phyloP scores from a whole-genome alignment of 495 filamentous ascomycete genomes.

The Sabuloglossum arenarium region DNA sequence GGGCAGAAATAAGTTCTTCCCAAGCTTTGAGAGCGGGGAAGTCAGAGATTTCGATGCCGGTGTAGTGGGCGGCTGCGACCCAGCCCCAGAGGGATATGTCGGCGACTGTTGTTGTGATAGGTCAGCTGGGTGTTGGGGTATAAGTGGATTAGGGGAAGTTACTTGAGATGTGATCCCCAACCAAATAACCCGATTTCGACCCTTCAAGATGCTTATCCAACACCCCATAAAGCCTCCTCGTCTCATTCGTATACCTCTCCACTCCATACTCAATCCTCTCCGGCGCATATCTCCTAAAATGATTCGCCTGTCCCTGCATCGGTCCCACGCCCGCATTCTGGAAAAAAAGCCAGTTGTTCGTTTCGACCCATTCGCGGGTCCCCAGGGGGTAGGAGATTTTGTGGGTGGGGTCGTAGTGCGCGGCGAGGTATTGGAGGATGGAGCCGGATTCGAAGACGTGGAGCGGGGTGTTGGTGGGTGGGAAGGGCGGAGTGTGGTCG shows the following conservation, averaged over 20 bases:
- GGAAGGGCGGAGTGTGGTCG: constrained; percentile 35
- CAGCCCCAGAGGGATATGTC: constrained; percentile 72
- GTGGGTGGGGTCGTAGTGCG: constrained; percentile 61
- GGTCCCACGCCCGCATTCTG: constrained; percentile 65
- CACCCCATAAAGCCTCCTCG: constrained; percentile 57
- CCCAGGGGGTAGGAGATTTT: constrained; percentile 67
- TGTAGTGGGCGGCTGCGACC: constrained; percentile 41
- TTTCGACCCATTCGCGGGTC: constrained; percentile 54
- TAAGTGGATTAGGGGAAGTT: constrained; percentile 6
- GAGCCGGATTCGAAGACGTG: constrained; percentile 64
- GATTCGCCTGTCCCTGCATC: constrained; percentile 88
- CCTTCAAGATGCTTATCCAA: constrained; percentile 50
- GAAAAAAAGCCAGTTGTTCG: constrained; percentile 59
- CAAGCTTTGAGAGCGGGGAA: constrained; percentile 55
- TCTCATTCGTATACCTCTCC: constrained; percentile 65
- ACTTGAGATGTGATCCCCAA: constrained; percentile 1
- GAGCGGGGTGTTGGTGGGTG: constrained; percentile 29
- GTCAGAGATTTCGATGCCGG: constrained; percentile 48
- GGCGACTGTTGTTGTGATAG: constrained; percentile 67
- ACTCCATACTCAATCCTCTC: constrained; percentile 76
- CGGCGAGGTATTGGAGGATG: constrained; percentile 72
- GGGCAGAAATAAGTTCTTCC: constrained; percentile 36
- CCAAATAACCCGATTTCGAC: constrained; percentile 26
- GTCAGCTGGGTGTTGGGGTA: constrained; percentile 39
- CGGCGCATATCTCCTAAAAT: constrained; percentile 73